Evolutionary conservation across 495 filamentous ascomycete genomes (phyloP), one percentile per base, ranked within the genome.

Genomic region (Xylaria sp.): DNA sequence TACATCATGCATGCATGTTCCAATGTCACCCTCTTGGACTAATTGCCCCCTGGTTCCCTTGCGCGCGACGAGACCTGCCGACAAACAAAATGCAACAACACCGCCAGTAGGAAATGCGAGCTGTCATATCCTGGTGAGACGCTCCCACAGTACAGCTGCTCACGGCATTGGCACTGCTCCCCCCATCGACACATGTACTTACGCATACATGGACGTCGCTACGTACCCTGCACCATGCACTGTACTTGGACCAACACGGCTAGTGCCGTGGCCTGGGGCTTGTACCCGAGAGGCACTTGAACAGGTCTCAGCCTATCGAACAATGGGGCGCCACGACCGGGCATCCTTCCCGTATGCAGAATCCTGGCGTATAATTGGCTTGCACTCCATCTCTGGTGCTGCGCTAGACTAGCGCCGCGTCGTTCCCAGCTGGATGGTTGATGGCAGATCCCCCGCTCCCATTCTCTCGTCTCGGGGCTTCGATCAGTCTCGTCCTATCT

Each of bases 381-480:
- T 17, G 11, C 24, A 14, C 41, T 35, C 62, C 41, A n/a, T 35
- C 24, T 3, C 14, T 7, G 11, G 43, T 52, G 52, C 59, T 64
- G 41, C 64, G n/a, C 48, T 26, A 53, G 46, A 41, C 48, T 67
- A 67, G 64, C 64, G 64, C 48, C 33, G 35, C 26, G 58, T 71
- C 68, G 75, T 75, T 79, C 72, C 76, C 76, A 75, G 76, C 74
- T 70, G 75, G 76, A 66, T 74, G 76, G 76, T 78, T 76, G 67
- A 78, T 69, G 67, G 68, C 66, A 76, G 74, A 75, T 78, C 72
- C 74, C 67, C 73, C 46, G 67, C 72, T 69, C 69, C 55, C 37
- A 6, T 40, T 41, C 37, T 70, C 71, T 74, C 71, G 5, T 50
- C 46, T 67, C 62, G 62, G 40, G 43, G 43, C 61, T 50, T 53